These are phyloP conservation scores for Candida rishiriensis DNA, from an alignment of 805 yeast genomes.

Conservation along the genomic window DNA sequence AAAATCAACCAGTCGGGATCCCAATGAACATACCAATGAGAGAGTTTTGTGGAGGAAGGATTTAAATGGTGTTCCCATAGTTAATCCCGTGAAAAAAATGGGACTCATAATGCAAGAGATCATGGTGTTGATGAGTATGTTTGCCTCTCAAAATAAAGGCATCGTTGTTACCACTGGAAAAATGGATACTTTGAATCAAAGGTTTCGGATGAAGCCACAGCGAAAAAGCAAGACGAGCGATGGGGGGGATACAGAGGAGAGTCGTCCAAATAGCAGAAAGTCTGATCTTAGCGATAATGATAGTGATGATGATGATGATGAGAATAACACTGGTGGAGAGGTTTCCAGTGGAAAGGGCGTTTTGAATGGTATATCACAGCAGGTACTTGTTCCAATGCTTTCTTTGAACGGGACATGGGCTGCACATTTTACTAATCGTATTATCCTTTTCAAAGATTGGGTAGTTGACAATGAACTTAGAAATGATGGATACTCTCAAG, in stretches of 20 bases:
- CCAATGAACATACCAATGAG: not conserved
- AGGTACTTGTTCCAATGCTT: slow-evolving; percentile 28
- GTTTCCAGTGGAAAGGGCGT: not conserved
- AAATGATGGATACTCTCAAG: not conserved
- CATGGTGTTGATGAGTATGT: slow-evolving; percentile 12
- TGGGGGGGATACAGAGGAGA: not conserved
- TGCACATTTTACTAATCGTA: slow-evolving; percentile 23
- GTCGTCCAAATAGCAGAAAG: not conserved
- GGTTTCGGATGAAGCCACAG: slow-evolving; percentile 11
- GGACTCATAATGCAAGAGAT: slow-evolving; percentile 18
- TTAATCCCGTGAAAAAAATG: slow-evolving; percentile 21
- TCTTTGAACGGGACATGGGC: slow-evolving; percentile 27
- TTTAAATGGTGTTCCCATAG: slow-evolving; percentile 12
- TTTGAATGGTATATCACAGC: slow-evolving; percentile 20
- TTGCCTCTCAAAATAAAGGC: slow-evolving; percentile 8
- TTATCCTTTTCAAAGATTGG: slow-evolving; percentile 30
- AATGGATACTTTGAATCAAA: slow-evolving; percentile 24
- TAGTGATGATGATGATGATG: slow-evolving; percentile 7
- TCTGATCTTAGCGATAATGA: slow-evolving; percentile 3
- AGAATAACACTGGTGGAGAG: not conserved
- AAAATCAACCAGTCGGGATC: slow-evolving; percentile 1
- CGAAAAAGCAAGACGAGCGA: not conserved
- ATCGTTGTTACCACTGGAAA: slow-evolving; percentile 26
- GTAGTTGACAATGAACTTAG: slow-evolving; percentile 7
- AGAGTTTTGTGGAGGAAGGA: slow-evolving; percentile 14